Evolutionary conservation across 176 grass and related monocot genomes (phyloP), one percentile per base, ranked within the genome.

Genomic region (Ananas comosus): DNA sequence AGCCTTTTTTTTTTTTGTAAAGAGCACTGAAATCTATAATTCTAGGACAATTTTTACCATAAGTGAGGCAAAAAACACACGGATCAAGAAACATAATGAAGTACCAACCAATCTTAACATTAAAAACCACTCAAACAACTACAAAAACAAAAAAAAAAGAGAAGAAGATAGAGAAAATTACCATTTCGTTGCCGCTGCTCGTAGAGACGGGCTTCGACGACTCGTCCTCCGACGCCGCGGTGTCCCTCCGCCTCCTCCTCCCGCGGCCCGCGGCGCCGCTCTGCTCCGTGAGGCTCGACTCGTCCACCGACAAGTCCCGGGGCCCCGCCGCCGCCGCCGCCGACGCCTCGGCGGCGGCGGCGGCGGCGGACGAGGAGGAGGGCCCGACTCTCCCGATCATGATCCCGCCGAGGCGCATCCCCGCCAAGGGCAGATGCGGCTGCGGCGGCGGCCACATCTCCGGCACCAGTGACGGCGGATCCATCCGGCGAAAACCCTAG

Each of bases 391-490:
- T 42, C 33, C 33, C 33, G 5, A 42, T 42, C 33, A 42, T 42
- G 33, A 42, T 42, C 33, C 4, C 33, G 33, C 33, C 33, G 33
- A 42, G 33, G 33, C 7, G 33, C 59, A 23, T 49, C 65, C 59
- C 59, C 18, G 50, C 72, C 42, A 65, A 51, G 13, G 72, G 56
- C 16, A 18, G 56, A n/a, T 59, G 54, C 56, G 7, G 56, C 56
- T 23, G 22, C 22, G 16, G 56, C 52, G 12, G 52, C 12, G 16
- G 63, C 64, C 64, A 76, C 14, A 53, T 57, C 27, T 76, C 74
- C 27, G 64, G n/a, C 49, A 53, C 51, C 74, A 56, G 64, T 11
- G 74, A 76, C 16, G 28, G n/a, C 64, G 29, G 74, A 76, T 76
- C 74, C 74, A 76, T 76, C 28, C 23, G 13, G 2, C 22, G 8